These are phyloP conservation scores for Alternaria panax DNA, from an alignment of 2,329 filamentous ascomycete genomes.

Conservation along the genomic window DNA sequence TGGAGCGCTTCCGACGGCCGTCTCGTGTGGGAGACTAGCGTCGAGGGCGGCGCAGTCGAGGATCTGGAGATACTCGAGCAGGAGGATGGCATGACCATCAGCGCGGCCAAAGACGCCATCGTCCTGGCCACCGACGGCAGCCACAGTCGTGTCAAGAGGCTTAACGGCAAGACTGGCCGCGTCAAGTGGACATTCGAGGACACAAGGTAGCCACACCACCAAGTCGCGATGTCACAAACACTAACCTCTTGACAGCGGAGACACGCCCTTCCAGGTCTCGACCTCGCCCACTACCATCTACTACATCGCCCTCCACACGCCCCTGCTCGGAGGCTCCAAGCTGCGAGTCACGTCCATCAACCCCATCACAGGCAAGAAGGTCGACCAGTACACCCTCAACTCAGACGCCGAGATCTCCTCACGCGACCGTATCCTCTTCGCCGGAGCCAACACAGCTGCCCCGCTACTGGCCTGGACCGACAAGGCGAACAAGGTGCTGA, in stretches of 20 bases:
- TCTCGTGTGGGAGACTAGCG: conserved; percentile 74
- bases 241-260: conserved; percentile 59
- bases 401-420: conserved; percentile 76
- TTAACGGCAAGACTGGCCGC: conserved; percentile 75
- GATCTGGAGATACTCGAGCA: conserved; percentile 81
- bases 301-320: conserved; percentile 76
- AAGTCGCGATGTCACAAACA: not conserved
- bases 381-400: conserved; percentile 74
- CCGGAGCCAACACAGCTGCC: conserved; percentile 77
- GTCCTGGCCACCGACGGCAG: conserved; percentile 67
- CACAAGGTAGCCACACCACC: conserved; percentile 53
- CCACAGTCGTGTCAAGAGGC: conserved; percentile 70
- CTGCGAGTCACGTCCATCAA: conserved; percentile 80
- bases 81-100: conserved; percentile 61
- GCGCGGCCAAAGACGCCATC: conserved; percentile 70
- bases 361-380: conserved; percentile 72
- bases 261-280: conserved; percentile 77
- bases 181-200: conserved; percentile 82
- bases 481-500: conserved; percentile 66
- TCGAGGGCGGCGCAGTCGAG: conserved; percentile 63
- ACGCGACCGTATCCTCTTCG: conserved; percentile 72
- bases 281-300: conserved; percentile 74
- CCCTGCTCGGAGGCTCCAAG: conserved; percentile 70
- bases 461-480: conserved; percentile 81
- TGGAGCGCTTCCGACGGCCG: conserved; percentile 87